Evolutionary conservation across 2,329 filamentous ascomycete genomes (phyloP), one percentile per base, ranked within the genome.

Genomic region (Pyrenochaeta sp.): DNA sequence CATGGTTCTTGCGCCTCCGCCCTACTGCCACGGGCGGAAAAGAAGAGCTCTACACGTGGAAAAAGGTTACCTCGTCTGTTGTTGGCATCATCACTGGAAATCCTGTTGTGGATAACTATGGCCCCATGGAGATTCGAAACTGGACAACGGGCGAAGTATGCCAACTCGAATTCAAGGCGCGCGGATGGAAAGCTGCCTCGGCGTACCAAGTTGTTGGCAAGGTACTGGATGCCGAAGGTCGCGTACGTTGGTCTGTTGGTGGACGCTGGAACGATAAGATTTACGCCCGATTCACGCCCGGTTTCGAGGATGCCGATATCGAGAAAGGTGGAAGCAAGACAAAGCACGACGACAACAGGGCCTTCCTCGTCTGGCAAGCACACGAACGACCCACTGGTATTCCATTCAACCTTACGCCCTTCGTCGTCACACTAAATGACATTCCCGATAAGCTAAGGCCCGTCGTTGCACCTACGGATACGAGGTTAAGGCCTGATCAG

Each of bases 231-330:
- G 83, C 86, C 4, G 82, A 88, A 46, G 93, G 93, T n/a, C 87
- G 88, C 36, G 91, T 95, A 8, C 88, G 91, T 51, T 93, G 95
- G 86, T 93, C 90, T 74, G 88, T 99, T 59, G 95, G 94, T 40
- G 95, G 95, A 1, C 89, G 93, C 36, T 99, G 95, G 95, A 98
- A 98, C 77, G 95, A 96, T 74, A 96, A 94, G 79, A 89, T 99
- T 56, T 99, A 97, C 75, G 95, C 94, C 5, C 91, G 95, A 28
- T 85, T 94, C 64, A 97, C 94, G 0, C 93, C 94, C 0, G 95
- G 94, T 4, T 97, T 90, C 73, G 93, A 98, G 76, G 91, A 87
- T 1, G 84, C 92, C 4, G 88, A 78, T 78, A 86, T 77, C 39
- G 70, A 76, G 52, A 67, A 83, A 67, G 80, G 81, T 51, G 78